These are phyloP conservation scores for Globisporangium spiculum DNA, from an alignment of 352 stramenopile genomes.

Conservation along the genomic window DNA sequence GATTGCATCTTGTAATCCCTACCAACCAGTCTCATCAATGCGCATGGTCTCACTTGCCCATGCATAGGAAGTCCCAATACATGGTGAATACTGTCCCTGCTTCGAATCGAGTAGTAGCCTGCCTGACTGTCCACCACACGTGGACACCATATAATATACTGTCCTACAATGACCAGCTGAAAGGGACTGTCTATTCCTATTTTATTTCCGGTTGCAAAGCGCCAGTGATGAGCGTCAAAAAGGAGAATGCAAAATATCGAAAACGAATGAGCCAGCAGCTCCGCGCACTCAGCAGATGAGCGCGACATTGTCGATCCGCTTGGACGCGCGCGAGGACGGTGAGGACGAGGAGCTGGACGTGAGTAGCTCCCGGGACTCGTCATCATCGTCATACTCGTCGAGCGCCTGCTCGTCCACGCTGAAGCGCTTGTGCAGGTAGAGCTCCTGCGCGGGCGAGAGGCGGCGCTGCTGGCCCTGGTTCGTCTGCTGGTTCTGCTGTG, in stretches of 20 bases:
- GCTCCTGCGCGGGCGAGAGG: constrained; percentile 15
- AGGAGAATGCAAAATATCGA: constrained; percentile 1
- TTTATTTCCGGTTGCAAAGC: neutral
- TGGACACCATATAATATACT: neutral
- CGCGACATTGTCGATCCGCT: constrained; percentile 38
- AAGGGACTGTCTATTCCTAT: constrained; percentile 6
- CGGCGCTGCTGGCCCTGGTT: constrained; percentile 8
- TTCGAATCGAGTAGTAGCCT: too few species aligned
- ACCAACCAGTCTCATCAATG: too few species aligned
- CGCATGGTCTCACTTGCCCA: too few species aligned
- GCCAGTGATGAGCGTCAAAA: neutral
- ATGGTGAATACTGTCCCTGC: too few species aligned
- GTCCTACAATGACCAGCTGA: neutral
- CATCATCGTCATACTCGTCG: constrained; percentile 39
- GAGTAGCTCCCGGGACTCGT: constrained; percentile 19
- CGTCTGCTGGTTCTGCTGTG: constrained; percentile 20
- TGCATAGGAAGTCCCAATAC: too few species aligned
- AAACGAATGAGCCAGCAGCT: neutral
- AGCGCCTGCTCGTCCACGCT: constrained; percentile 50
- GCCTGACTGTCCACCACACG: neutral
- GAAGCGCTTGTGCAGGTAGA: constrained; percentile 41
- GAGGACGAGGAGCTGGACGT: neutral
- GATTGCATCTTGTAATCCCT: neutral
- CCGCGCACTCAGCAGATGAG: constrained; percentile 36
- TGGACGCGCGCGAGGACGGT: constrained; percentile 6